These are phyloP conservation scores for Saxophila tyrrhenica DNA, from an alignment of 495 filamentous ascomycete genomes.

Conservation along the genomic window DNA sequence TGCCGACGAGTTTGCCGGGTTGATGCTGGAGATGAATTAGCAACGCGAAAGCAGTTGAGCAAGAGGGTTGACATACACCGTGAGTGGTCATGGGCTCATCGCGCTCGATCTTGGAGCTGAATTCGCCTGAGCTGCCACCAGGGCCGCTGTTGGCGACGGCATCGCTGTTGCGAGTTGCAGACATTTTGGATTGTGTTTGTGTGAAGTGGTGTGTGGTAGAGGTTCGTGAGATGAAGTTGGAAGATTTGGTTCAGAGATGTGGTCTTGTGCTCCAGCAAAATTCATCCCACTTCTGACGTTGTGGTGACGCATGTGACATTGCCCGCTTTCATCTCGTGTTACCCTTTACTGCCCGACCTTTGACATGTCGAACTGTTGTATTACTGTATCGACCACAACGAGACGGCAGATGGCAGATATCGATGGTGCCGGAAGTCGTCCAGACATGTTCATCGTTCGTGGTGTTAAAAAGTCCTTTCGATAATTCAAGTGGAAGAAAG, in stretches of 20 bases:
- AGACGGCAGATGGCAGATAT: too few relatives aligned
- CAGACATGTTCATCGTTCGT: too few relatives aligned
- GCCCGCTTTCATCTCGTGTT: too few relatives aligned
- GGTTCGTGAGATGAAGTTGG: background rate
- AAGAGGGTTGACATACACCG: conserved; percentile 39
- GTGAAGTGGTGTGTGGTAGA: background rate
- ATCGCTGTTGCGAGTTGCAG: conserved; percentile 40
- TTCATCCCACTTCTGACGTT: background rate
- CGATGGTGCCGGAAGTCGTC: too few relatives aligned
- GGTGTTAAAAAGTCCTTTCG: too few relatives aligned
- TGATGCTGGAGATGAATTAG: conserved; percentile 43
- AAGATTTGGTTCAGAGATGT: too few relatives aligned
- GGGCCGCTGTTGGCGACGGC: conserved; percentile 34
- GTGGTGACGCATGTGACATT: too few relatives aligned
- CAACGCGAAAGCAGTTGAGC: background rate
- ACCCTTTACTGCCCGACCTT: too few relatives aligned
- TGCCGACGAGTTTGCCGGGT: conserved; percentile 47
- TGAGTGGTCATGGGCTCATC: conserved; percentile 41
- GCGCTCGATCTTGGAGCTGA: conserved; percentile 40
- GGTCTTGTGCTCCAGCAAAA: background rate
- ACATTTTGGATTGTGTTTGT: conserved; percentile 36
- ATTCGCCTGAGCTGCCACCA: conserved; percentile 33
- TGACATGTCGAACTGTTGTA: too few relatives aligned
- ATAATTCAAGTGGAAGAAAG: too few relatives aligned
- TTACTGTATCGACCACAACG: too few relatives aligned